A percentile compares a stretch with the other conserved stretches of the same genome.
phyloP scores from a whole-genome alignment of 1,284 basidiomycete species.

The Melampsora larici-populina region DNA sequence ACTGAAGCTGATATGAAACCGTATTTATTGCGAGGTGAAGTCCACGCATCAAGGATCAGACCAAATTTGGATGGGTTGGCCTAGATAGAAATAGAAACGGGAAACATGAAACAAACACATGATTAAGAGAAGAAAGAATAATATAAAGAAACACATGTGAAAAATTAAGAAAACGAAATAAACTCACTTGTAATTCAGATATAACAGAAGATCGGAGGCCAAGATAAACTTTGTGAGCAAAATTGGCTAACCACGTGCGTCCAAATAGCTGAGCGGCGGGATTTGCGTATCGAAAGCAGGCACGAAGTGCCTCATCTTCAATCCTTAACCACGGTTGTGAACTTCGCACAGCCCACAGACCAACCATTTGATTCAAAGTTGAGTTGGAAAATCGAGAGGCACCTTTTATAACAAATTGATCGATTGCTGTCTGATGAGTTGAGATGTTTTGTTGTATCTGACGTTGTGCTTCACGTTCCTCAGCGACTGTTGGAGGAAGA shows the following conservation, averaged over 20 bases:
- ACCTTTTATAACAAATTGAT: background rate
- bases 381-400: background rate
- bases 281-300: constrained; percentile 5
- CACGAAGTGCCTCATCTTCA: constrained; percentile 13
- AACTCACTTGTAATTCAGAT: constrained; percentile 12
- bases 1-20: no score
- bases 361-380: no score
- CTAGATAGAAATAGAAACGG: no score
- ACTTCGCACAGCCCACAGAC: no score
- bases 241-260: constrained; percentile 3
- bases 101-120: no score
- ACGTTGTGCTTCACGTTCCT: no score
- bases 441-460: no score
- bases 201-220: no score
- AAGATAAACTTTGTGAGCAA: constrained; percentile 18
- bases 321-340: constrained; percentile 6
- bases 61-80: background rate
- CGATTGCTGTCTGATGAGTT: no score
- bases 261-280: constrained; percentile 5
- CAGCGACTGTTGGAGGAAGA: background rate
- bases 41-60: constrained; percentile 17
- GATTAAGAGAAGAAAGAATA: no score
- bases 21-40: constrained; percentile 13
- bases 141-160: no score
- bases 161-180: no score